Conservation (phyloP, 352 stramenopile species). For the Phytophthora europaea region DNA sequence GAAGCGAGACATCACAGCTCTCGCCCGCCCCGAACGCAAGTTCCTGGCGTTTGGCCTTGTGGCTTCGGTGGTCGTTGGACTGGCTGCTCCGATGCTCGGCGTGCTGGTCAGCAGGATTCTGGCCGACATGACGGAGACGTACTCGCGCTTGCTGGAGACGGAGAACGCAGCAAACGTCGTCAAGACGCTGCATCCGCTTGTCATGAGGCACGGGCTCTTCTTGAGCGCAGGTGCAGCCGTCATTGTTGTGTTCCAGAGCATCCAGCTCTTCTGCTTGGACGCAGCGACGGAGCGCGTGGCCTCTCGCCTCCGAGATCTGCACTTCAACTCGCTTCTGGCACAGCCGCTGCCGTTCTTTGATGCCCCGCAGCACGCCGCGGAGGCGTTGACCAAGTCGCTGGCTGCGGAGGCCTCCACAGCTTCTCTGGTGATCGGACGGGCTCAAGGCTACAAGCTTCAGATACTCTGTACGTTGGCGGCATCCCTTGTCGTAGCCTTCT, state of each 20-base stretch:
- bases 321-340: constrained; percentile 57
- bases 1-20: constrained; percentile 38
- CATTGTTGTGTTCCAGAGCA: constrained; percentile 38
- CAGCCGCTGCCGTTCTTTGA: constrained; percentile 84
- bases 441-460: constrained; percentile 63
- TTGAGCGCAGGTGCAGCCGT: constrained; percentile 42
- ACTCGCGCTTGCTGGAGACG: constrained; percentile 36
- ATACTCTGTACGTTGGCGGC: constrained; percentile 44
- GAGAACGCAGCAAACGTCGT: constrained; percentile 22
- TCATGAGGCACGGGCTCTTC: constrained; percentile 40
- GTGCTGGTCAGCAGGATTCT: constrained; percentile 50
- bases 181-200: constrained; percentile 11
- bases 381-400: constrained; percentile 63
- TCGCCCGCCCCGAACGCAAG: constrained; percentile 47
- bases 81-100: constrained; percentile 42
- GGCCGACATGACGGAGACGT: constrained; percentile 44
- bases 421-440: constrained; percentile 46
- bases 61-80: constrained; percentile 43
- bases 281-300: constrained; percentile 64
- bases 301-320: constrained; percentile 53
- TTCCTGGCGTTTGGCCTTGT: constrained; percentile 47
- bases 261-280: constrained; percentile 58
- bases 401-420: constrained; percentile 62
- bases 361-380: constrained; percentile 50
- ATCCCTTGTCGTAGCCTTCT: constrained; percentile 51